Evolutionary conservation across 2,329 filamentous ascomycete genomes (phyloP).

Genomic region (Chalara sp.): DNA sequence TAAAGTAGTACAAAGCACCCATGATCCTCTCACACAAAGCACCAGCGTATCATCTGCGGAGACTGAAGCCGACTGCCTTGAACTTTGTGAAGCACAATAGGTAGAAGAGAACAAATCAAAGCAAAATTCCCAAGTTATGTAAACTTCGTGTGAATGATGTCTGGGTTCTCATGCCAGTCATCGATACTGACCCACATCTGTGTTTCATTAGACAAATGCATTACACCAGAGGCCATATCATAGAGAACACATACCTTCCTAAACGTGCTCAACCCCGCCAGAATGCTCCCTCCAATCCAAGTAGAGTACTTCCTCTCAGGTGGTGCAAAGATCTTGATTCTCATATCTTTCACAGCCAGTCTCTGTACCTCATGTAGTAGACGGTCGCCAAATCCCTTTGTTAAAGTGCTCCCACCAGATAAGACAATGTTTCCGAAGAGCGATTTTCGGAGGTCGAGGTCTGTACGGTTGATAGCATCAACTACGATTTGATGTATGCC

Average conservation of each 20-base stretch:
- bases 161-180: slow-evolving; percentile 99
- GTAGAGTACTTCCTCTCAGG: slow-evolving; percentile 98
- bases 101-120: too few species aligned
- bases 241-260: slow-evolving; percentile 65
- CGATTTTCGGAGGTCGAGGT: slow-evolving; percentile 89
- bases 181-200: slow-evolving; percentile 99
- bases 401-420: slow-evolving; percentile 91
- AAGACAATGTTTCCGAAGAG: slow-evolving; percentile 96
- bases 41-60: too few species aligned
- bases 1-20: too few species aligned
- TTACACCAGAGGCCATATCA: too few species aligned
- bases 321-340: slow-evolving; percentile 97
- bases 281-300: slow-evolving; percentile 97
- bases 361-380: slow-evolving; percentile 87
- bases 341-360: slow-evolving; percentile 96
- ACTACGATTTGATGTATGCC: slow-evolving; percentile 97
- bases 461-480: slow-evolving; percentile 89
- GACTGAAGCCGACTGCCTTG: too few species aligned
- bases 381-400: slow-evolving; percentile 92
- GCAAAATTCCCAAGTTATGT: slow-evolving; percentile 42
- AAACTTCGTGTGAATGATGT: slow-evolving; percentile 98
- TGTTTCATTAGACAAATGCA: neutral
- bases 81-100: too few species aligned
- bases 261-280: slow-evolving; percentile 95
- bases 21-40: too few species aligned